phyloP scores from a whole-genome alignment of 192 early-diverging fungal genomes.

The Umbelopsis sp. region DNA sequence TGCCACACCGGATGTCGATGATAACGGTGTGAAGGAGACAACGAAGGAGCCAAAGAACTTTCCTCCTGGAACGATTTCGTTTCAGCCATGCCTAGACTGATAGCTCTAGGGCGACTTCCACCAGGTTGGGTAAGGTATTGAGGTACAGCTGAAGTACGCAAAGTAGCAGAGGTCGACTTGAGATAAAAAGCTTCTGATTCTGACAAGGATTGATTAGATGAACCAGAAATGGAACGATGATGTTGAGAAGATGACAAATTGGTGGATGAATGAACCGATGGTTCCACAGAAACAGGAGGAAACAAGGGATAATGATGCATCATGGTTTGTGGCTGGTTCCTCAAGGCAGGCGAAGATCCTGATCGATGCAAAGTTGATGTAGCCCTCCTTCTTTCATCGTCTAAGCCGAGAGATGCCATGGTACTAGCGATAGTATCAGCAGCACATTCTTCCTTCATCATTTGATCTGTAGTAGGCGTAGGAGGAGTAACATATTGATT shows the following conservation, averaged over 20 bases:
- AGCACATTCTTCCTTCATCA: constrained; percentile 25
- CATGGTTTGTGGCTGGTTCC: background rate
- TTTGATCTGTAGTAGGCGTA: constrained; percentile 30
- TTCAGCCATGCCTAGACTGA: constrained; percentile 30
- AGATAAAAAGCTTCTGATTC: background rate
- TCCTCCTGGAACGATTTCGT: background rate
- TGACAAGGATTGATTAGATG: background rate
- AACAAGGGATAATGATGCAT: constrained; percentile 1
- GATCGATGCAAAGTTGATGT: constrained; percentile 4
- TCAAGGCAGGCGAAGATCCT: background rate
- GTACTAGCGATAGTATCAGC: constrained; percentile 34
- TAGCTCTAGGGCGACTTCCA: constrained; percentile 24
- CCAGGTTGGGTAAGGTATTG: constrained; percentile 1
- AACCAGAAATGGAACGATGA: constrained; percentile 9
- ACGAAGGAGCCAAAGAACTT: background rate
- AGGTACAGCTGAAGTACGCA: background rate
- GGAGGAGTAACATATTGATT: constrained; percentile 17
- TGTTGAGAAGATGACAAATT: constrained; percentile 3
- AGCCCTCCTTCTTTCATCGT: constrained; percentile 12
- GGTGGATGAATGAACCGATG: constrained; percentile 14
- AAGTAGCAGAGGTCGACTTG: background rate
- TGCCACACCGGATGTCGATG: constrained; percentile 10
- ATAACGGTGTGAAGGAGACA: background rate
- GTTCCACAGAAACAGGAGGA: constrained; percentile 15
- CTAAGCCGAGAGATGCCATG: constrained; percentile 32